Percentiles rank a stretch among this genome's conserved stretches.
These are phyloP conservation scores for Scenedesmus sp. DNA, from an alignment of 163 green algal species.

Conservation along the genomic window DNA sequence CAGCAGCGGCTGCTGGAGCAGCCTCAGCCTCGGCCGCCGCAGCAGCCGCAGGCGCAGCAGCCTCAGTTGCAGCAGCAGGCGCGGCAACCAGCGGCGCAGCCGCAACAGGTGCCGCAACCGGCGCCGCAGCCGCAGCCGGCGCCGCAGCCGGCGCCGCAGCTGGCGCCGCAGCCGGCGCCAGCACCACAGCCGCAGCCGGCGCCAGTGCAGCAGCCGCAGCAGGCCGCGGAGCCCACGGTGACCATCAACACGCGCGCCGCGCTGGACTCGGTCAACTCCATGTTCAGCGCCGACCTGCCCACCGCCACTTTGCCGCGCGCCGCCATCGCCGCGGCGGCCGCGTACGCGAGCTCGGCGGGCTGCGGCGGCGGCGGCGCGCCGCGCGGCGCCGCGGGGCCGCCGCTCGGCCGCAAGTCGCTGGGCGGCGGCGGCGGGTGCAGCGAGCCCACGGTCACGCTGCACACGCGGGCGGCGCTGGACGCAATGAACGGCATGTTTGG, in stretches of 20 bases:
- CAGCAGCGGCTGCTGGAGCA: constrained; percentile 32
- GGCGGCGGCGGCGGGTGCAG: not conserved
- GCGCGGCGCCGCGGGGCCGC: too few species aligned
- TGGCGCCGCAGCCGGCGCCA: not conserved
- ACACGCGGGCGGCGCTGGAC: constrained; percentile 68
- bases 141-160: not conserved
- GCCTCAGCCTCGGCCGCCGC: constrained; percentile 9
- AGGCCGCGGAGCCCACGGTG: constrained; percentile 61
- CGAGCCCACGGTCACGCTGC: constrained; percentile 76
- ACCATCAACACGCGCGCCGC: constrained; percentile 73
- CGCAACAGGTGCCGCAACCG: not conserved
- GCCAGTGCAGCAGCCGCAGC: constrained; percentile 1
- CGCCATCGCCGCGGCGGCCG: not conserved
- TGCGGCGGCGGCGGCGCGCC: not conserved
- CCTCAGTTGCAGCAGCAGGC: not conserved
- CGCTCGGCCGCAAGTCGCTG: not conserved
- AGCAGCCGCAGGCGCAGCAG: not conserved
- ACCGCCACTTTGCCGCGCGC: constrained; percentile 16
- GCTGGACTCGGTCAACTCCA: constrained; percentile 71
- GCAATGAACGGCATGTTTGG: constrained; percentile 80
- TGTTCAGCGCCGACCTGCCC: constrained; percentile 62
- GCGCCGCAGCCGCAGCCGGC: too few species aligned
- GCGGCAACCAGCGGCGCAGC: not conserved
- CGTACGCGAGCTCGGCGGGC: not conserved
- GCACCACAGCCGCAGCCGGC: not conserved